Conservation (phyloP, 2,329 filamentous ascomycete genomes). For the Trichoderma cornu-damae region DNA sequence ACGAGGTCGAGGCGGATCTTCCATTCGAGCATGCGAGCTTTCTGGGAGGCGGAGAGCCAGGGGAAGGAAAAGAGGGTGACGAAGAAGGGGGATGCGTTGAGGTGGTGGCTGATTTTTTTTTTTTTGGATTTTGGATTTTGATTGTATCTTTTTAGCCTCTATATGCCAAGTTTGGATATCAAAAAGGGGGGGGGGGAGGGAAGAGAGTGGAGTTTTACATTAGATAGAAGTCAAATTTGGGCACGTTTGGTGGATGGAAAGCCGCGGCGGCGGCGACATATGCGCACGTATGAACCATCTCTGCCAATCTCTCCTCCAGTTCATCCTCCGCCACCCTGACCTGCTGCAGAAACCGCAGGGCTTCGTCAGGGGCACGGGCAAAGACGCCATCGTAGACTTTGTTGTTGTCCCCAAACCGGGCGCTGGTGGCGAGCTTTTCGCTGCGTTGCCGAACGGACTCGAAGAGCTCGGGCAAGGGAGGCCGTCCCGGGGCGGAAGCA, state of each 20-base stretch:
- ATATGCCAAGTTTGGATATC: too few species aligned
- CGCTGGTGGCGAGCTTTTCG: conserved; percentile 50
- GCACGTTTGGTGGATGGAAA: conserved; percentile 56
- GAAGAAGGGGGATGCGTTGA: conserved; percentile 71
- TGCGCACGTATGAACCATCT: conserved; percentile 64
- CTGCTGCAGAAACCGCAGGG: conserved; percentile 55
- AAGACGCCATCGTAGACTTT: conserved; percentile 67
- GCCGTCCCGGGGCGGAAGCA: conserved; percentile 16
- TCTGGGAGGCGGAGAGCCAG: conserved; percentile 57
- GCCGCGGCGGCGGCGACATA: conserved; percentile 51
- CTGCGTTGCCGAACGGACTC: conserved; percentile 50
- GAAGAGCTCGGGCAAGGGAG: conserved; percentile 50
- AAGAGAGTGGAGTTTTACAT: conserved; percentile 40
- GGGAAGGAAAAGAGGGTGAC: conserved; percentile 56
- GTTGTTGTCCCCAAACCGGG: conserved; percentile 48
- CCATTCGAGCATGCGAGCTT: conserved; percentile 70
- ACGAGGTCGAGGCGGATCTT: conserved; percentile 71
- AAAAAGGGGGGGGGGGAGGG: not conserved
- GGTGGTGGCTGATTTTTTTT: conserved; percentile 54
- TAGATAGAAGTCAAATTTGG: conserved; percentile 77
- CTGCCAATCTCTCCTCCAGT: conserved; percentile 48
- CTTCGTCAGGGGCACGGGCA: conserved; percentile 55
- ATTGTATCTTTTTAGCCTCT: too few species aligned
- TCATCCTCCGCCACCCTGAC: conserved; percentile 54
- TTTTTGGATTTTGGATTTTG: too few species aligned